phyloP scores from a whole-genome alignment of 768 basidiomycete species.

The Artomyces pyxidatus region DNA sequence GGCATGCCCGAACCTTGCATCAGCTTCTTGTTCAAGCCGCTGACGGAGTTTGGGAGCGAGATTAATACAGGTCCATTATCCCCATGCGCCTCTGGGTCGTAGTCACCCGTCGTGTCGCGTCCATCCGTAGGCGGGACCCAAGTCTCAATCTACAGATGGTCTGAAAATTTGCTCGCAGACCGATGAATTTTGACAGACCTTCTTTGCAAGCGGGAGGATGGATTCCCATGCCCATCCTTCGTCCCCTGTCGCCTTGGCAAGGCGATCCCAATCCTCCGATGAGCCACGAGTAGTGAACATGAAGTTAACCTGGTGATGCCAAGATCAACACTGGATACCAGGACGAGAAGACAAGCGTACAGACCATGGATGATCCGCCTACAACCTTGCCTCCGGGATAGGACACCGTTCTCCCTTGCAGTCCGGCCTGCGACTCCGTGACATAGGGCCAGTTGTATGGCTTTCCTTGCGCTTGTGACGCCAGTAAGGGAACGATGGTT shows the following conservation, averaged over 20 bases:
- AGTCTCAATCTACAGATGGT: not conserved
- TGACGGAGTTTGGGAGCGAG: not conserved
- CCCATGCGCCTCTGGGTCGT: not conserved
- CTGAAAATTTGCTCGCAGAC: not conserved
- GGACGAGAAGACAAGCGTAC: not conserved
- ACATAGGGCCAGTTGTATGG: not conserved
- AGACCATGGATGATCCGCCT: not conserved
- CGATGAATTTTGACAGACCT: not conserved
- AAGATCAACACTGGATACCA: not conserved
- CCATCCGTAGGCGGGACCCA: not conserved
- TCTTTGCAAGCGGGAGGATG: not conserved
- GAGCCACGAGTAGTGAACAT: not conserved
- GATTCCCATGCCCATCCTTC: conserved; percentile 7
- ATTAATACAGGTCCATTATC: not conserved
- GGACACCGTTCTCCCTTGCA: not conserved
- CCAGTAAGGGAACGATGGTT: not conserved
- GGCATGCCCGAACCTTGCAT: not conserved
- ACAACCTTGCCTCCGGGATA: not conserved
- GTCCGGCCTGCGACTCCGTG: not conserved
- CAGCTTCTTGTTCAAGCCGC: not conserved
- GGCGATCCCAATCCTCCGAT: conserved; percentile 6
- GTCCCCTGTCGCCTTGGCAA: conserved; percentile 6
- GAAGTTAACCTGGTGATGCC: not conserved
- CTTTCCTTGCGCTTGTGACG: not conserved
- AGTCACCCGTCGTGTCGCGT: not conserved